phyloP scores from a whole-genome alignment of 108 stramenopile species.

The Cyclotella baltica region DNA sequence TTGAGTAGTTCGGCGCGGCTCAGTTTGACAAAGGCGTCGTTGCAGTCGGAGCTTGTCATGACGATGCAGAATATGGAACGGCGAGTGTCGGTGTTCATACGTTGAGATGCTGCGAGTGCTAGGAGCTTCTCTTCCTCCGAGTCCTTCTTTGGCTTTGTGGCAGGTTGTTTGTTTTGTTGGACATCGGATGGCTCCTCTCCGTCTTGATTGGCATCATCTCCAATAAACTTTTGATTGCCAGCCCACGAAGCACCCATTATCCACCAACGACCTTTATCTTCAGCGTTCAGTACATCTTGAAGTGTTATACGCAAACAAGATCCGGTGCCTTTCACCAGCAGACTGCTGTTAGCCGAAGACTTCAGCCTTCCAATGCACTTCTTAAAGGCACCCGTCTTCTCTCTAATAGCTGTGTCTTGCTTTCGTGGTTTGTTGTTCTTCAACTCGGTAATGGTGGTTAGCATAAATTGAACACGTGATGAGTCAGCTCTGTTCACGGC shows the following conservation, averaged over 20 bases:
- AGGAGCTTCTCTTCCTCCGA: conserved; percentile 65
- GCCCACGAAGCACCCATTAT: conserved; percentile 94
- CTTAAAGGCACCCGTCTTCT: conserved; percentile 74
- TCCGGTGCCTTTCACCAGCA: conserved; percentile 57
- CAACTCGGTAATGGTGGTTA: conserved; percentile 90
- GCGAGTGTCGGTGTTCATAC: conserved; percentile 95
- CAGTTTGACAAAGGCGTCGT: conserved; percentile 96
- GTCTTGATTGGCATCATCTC: conserved; percentile 36
- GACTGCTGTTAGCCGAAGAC: conserved; percentile 52
- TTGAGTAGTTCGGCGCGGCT: conserved; percentile 84
- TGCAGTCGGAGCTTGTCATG: conserved; percentile 90
- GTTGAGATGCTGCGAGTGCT: conserved; percentile 84
- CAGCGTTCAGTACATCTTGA: conserved; percentile 82
- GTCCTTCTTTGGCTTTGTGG: conserved; percentile 15
- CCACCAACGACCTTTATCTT: conserved; percentile 94
- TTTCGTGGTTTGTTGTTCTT: conserved; percentile 93
- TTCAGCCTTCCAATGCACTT: conserved; percentile 89
- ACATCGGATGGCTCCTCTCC: conserved; percentile 12
- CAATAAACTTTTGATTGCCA: conserved; percentile 69
- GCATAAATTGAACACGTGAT: conserved; percentile 86
- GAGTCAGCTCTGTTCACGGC: conserved; percentile 41
- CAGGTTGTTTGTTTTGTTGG: conserved; percentile 5
- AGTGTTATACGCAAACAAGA: conserved; percentile 81
- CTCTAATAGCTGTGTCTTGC: conserved; percentile 70
- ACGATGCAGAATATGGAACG: conserved; percentile 94